These are phyloP conservation scores for Eucalyptus cladocalyx DNA, from an alignment of 345 rosid species.

Conservation along the genomic window DNA sequence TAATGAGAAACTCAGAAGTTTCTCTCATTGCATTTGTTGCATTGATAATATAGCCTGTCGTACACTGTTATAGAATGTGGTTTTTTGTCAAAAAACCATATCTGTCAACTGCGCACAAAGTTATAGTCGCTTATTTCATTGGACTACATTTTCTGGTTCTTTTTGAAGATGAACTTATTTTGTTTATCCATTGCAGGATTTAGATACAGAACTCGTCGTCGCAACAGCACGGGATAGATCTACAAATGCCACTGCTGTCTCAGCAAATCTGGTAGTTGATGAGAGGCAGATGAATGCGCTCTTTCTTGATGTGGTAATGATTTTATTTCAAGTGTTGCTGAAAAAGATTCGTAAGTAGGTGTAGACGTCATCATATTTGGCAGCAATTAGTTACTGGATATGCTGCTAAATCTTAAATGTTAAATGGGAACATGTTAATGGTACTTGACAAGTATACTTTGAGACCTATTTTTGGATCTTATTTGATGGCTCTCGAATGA, in stretches of 20 bases:
- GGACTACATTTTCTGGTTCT: not conserved
- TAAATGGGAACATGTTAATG: not conserved
- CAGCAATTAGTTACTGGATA: not conserved
- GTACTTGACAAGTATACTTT: not conserved
- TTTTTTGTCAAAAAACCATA: not conserved
- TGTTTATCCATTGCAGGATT: slow-evolving; percentile 37
- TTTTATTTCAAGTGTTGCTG: not conserved
- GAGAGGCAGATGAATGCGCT: slow-evolving; percentile 98
- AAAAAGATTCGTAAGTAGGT: not conserved
- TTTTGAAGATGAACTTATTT: not conserved
- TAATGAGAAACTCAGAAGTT: not conserved
- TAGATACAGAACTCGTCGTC: slow-evolving; percentile 78
- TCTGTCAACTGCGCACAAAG: not conserved
- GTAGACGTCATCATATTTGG: not conserved
- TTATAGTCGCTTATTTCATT: not conserved
- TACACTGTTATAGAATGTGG: not conserved
- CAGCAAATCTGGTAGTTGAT: slow-evolving; percentile 81
- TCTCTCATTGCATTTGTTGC: not conserved
- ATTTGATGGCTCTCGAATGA: not conserved
- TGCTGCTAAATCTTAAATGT: not conserved
- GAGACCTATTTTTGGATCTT: not conserved
- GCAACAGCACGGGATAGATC: slow-evolving; percentile 72
- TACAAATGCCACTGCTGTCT: slow-evolving; percentile 65
- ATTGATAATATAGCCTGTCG: not conserved
- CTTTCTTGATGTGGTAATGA: slow-evolving; percentile 84